Evolutionary conservation across 2,329 filamentous ascomycete genomes (phyloP).

Genomic region (Stachybotrys chlorohalonatus): DNA sequence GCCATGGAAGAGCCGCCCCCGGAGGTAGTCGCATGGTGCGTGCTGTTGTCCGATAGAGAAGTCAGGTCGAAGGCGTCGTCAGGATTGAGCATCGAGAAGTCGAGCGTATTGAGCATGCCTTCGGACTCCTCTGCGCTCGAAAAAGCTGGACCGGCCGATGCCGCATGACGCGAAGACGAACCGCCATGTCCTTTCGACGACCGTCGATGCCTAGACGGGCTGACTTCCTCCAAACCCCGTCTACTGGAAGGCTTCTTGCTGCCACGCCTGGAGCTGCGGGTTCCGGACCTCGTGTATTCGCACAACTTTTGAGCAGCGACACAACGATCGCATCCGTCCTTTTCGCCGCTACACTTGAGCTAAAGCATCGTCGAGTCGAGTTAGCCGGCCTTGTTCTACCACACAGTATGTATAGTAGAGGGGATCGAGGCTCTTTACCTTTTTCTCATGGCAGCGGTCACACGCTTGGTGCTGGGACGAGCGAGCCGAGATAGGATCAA

Average conservation of each 20-base stretch:
- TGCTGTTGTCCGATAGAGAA: slow-evolving; percentile 9
- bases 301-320: slow-evolving; percentile 18
- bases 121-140: slow-evolving; percentile 9
- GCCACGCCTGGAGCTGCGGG: slow-evolving; percentile 19
- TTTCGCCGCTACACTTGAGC: slow-evolving; percentile 29
- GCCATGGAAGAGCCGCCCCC: slow-evolving; percentile 7
- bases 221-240: slow-evolving; percentile 11
- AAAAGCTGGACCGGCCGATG: slow-evolving; percentile 9
- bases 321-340: slow-evolving; percentile 26
- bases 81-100: slow-evolving; percentile 17
- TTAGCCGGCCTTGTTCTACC: no score
- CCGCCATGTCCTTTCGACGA: slow-evolving; percentile 10
- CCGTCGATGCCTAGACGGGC: slow-evolving; percentile 6
- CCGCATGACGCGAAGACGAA: slow-evolving; percentile 9
- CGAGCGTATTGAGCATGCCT: slow-evolving; percentile 15
- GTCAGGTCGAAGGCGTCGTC: slow-evolving; percentile 21
- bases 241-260: slow-evolving; percentile 14
- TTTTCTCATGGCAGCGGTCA: slow-evolving; percentile 28
- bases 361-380: slow-evolving; percentile 4
- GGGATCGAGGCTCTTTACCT: slow-evolving; percentile 13
- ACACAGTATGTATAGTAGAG: background rate
- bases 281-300: slow-evolving; percentile 24
- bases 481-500: slow-evolving; percentile 26
- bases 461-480: slow-evolving; percentile 29
- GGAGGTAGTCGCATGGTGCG: slow-evolving; percentile 5